These are phyloP conservation scores for Knufia petricola DNA, from an alignment of 2,329 filamentous ascomycete genomes.

Conservation along the genomic window DNA sequence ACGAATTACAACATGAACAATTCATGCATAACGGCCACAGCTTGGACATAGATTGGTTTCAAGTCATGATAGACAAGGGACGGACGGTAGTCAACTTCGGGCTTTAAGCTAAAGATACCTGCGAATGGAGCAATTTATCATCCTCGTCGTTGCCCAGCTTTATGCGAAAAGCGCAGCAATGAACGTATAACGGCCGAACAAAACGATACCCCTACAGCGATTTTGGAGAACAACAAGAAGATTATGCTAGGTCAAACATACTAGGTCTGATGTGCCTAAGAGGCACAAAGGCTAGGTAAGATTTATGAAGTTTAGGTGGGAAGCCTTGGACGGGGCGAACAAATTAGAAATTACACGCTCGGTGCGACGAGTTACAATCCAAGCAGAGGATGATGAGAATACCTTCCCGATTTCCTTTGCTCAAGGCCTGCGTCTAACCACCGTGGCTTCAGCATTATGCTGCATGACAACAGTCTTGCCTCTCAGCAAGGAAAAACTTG, in stretches of 20 bases:
- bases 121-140: background rate
- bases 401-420: too few species aligned
- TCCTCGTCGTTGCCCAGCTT: background rate
- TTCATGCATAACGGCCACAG: slow-evolving; percentile 32
- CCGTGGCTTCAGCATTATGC: too few species aligned
- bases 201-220: slow-evolving; percentile 3
- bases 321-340: too few species aligned
- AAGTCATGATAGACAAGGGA: slow-evolving; percentile 37
- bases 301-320: too few species aligned
- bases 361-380: too few species aligned
- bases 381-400: too few species aligned
- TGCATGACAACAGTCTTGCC: too few species aligned
- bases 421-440: too few species aligned
- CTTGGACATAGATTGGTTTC: slow-evolving; percentile 43
- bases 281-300: too few species aligned
- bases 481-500: too few species aligned
- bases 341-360: too few species aligned
- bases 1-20: slow-evolving; percentile 38
- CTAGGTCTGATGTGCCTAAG: too few species aligned
- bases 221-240: background rate
- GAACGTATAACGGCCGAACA: background rate
- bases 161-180: background rate
- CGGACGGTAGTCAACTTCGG: slow-evolving; percentile 44
- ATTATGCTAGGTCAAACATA: background rate
- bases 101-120: background rate